Base-by-base conservation (phyloP, 805 yeast species). In the Candida ponderosae region DNA sequence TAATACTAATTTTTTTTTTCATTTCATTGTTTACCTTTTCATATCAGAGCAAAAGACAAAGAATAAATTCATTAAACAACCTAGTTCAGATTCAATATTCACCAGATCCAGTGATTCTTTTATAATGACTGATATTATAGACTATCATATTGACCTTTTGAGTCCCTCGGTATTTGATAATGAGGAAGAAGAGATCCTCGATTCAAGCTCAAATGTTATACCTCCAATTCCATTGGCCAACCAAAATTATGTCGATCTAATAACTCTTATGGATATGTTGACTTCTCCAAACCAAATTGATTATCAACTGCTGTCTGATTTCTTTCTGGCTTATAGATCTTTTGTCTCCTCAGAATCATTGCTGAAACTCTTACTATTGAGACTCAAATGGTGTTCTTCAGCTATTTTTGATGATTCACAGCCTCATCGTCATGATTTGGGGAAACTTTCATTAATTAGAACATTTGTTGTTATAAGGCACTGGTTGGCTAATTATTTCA, bases 391-490 rank as follows among this genome's bases (percentile, higher is more conserved):
- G 95, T 75, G 87, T 18, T 57, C 83, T 19, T 70, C 68, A 17
- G 52, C 53, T 17, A 51, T 61, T 10, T 42, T 40, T 7, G 52
- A 54, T 24, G 21, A 29, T 2, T 32, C 50, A 15, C 56, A 55
- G 33, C 54, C 50, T 16, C 48, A 51, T n/a, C 51, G 51, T 30
- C 50, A 53, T 10, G 68, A 67, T 41, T 52, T 70, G 4, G 95
- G 94, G 2, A 72, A 79, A 41, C 65, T 82, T 32, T 79, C 81
- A 2, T 64, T 85, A 11, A 71, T 89, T 28, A 69, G 97, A 49
- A 81, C 95, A 0, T 90, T 89, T 63, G 96, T 86, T 20, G 79
- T 83, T 21, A 48, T 93, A 31, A 74, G 97, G 51, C 95, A 86
- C 62, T 90, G 97, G 95, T 57, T 90, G 16, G 60, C 85, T 41